These are phyloP conservation scores for Prunus fruticosa DNA, from an alignment of 306 rosid species.

Conservation along the genomic window DNA sequence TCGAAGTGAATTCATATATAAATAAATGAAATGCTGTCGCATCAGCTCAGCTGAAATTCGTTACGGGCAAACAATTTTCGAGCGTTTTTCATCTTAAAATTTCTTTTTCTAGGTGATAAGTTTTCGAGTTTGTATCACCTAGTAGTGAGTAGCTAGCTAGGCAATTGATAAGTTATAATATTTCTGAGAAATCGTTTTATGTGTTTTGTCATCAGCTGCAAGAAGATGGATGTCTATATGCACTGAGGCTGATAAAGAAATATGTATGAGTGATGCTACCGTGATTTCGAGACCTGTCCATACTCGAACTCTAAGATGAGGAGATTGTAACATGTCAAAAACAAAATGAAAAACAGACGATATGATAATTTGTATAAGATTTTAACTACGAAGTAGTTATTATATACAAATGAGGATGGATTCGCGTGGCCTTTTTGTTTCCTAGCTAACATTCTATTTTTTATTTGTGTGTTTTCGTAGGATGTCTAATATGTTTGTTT, in stretches of 20 bases:
- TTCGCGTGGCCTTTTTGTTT: constrained; percentile 3
- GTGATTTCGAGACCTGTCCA: neutral
- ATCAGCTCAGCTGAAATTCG: neutral
- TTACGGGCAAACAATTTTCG: too few species aligned
- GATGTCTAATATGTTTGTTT: neutral
- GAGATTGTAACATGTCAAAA: constrained; percentile 6
- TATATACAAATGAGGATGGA: constrained; percentile 12
- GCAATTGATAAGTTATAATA: neutral
- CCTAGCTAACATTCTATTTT: neutral
- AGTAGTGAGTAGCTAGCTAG: neutral
- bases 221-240: neutral
- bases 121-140: neutral
- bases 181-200: neutral
- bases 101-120: neutral
- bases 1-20: neutral
- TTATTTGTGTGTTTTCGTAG: neutral
- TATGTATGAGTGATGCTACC: constrained; percentile 8
- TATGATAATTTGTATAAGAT: constrained; percentile 1
- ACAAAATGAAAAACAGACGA: neutral
- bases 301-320: constrained; percentile 1
- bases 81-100: too few species aligned
- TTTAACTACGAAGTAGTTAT: neutral
- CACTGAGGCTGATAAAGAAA: neutral
- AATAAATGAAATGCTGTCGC: neutral
- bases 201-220: constrained; percentile 10